These are phyloP conservation scores for Serendipita indica DNA, from an alignment of 768 basidiomycete genomes.

Conservation along the genomic window DNA sequence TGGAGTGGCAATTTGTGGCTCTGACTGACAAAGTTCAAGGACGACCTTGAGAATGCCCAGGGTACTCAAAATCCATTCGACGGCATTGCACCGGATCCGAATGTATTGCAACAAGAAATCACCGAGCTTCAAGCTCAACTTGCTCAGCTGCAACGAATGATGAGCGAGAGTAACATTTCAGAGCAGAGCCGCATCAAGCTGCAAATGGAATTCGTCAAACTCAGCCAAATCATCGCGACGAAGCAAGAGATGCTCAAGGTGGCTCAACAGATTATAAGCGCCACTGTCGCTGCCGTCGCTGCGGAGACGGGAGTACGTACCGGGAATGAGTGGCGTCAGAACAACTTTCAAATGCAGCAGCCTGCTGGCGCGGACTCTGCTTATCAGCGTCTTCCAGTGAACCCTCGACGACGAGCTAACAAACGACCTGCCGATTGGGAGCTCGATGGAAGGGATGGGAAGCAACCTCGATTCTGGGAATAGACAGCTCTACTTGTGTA, in stretches of 20 bases:
- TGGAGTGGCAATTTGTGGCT: too few species aligned
- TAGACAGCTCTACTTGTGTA: slow-evolving; percentile 7
- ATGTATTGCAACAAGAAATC: slow-evolving; percentile 24
- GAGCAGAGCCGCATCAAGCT: neutral
- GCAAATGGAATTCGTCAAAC: neutral
- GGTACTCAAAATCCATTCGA: neutral
- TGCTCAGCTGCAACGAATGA: slow-evolving; percentile 42
- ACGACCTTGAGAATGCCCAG: neutral
- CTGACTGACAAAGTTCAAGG: neutral
- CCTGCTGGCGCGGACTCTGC: slow-evolving; percentile 60
- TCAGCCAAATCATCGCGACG: neutral
- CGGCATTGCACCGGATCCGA: slow-evolving; percentile 9
- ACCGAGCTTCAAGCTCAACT: slow-evolving; percentile 78
- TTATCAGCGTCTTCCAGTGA: slow-evolving; percentile 73
- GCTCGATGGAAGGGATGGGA: neutral
- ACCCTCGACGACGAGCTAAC: slow-evolving; percentile 50
- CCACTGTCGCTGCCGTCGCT: slow-evolving; percentile 28
- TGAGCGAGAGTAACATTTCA: slow-evolving; percentile 68
- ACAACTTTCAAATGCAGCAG: slow-evolving; percentile 40
- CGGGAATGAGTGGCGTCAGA: slow-evolving; percentile 22
- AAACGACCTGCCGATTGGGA: slow-evolving; percentile 7
- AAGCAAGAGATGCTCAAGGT: neutral
- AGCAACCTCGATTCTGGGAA: slow-evolving; percentile 11
- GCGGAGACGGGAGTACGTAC: slow-evolving; percentile 19
- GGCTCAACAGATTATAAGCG: slow-evolving; percentile 12